These are phyloP conservation scores for Agrostemma githago DNA, from an alignment of 148 eudicot species.

Conservation along the genomic window DNA sequence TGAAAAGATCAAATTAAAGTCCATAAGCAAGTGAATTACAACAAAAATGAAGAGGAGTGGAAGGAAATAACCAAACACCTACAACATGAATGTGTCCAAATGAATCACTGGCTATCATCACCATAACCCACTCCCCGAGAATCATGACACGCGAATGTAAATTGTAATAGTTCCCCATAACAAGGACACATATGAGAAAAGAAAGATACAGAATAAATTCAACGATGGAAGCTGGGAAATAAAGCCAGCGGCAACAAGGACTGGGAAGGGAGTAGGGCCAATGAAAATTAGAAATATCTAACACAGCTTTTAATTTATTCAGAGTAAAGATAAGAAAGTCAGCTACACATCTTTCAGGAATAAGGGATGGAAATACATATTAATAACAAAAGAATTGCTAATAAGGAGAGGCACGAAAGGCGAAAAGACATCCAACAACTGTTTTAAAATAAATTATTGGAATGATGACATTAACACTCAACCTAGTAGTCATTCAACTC, in stretches of 20 bases:
- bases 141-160: neutral
- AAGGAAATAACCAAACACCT: neutral
- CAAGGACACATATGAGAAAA: neutral
- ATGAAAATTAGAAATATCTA: no score
- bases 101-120: neutral
- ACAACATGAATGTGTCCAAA: neutral
- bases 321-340: conserved; percentile 1
- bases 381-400: no score
- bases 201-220: neutral
- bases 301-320: neutral
- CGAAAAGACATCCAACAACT: neutral
- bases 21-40: conserved; percentile 46
- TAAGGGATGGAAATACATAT: neutral
- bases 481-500: neutral
- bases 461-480: neutral
- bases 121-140: neutral
- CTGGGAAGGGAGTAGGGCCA: neutral
- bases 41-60: conserved; percentile 1
- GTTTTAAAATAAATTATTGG: neutral
- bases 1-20: conserved; percentile 77
- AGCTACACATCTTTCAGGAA: conserved; percentile 2
- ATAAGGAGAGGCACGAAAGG: no score
- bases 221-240: neutral
- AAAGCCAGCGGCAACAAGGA: neutral
- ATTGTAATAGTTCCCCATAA: neutral